A percentile compares a stretch with the other conserved stretches of the same genome.
Conservation (phyloP, 345 rosid species). For the Citrus australasica region DNA sequence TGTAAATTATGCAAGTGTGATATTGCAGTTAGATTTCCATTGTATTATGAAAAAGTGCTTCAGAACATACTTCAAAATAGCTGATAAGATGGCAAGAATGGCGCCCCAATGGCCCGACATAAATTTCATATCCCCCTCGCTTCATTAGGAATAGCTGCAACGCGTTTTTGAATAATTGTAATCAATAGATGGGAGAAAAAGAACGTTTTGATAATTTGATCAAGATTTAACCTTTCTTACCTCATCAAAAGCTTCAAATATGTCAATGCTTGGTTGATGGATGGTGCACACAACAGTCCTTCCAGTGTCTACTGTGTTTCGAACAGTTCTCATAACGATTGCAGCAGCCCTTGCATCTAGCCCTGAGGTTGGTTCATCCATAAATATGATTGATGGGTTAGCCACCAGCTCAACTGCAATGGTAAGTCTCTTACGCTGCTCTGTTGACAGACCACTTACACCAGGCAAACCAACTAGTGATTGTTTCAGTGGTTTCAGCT, state of each 20-base stretch:
- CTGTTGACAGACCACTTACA: constrained; percentile 38
- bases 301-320: constrained; percentile 48
- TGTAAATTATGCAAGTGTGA: neutral
- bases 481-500: constrained; percentile 23
- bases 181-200: neutral
- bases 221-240: constrained; percentile 9
- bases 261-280: constrained; percentile 49
- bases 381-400: constrained; percentile 48
- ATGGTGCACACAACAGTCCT: constrained; percentile 51
- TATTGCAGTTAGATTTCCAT: neutral
- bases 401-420: constrained; percentile 53
- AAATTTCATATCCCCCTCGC: neutral
- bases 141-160: neutral
- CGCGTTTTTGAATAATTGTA: neutral
- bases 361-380: constrained; percentile 56
- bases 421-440: constrained; percentile 47
- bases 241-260: constrained; percentile 54
- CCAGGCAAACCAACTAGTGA: constrained; percentile 48
- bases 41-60: neutral
- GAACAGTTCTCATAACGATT: constrained; percentile 50
- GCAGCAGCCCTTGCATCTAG: constrained; percentile 59
- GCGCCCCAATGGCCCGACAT: neutral
- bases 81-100: neutral
- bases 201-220: neutral
- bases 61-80: neutral